Percentiles rank a stretch among this genome's conserved stretches.
phyloP scores from a whole-genome alignment of 345 rosid species.

The Triadica sebifera region DNA sequence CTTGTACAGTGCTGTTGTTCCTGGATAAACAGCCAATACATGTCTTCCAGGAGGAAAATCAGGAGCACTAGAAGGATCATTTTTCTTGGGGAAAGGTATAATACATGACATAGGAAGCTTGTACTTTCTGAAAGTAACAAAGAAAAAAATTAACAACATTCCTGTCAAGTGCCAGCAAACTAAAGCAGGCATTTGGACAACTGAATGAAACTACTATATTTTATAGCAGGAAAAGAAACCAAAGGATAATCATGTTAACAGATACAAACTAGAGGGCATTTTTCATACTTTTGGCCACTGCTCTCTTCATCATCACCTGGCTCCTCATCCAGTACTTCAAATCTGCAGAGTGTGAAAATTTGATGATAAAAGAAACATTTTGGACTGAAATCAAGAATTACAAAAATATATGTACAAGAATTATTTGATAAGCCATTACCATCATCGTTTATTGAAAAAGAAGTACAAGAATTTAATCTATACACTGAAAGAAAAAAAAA shows the following conservation, averaged over 20 bases:
- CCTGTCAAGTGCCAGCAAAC: not conserved
- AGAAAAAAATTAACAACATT: slow-evolving; percentile 11
- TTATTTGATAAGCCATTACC: not conserved
- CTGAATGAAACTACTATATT: not conserved
- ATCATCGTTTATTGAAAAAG: too few relatives aligned
- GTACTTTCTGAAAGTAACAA: slow-evolving; percentile 59
- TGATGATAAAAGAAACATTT: slow-evolving; percentile 5
- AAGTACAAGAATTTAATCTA: too few relatives aligned
- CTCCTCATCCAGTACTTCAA: slow-evolving; percentile 93
- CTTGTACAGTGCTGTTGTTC: slow-evolving; percentile 92
- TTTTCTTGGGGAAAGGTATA: slow-evolving; percentile 82
- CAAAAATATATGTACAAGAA: not conserved
- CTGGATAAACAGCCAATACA: slow-evolving; percentile 99
- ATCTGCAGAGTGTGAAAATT: slow-evolving; percentile 41
- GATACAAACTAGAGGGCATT: not conserved
- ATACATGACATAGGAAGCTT: slow-evolving; percentile 72
- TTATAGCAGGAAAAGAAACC: not conserved
- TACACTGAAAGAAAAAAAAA: too few relatives aligned
- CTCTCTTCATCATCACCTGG: slow-evolving; percentile 95
- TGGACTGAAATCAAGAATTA: not conserved
- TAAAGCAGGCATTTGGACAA: not conserved
- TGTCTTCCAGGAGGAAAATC: slow-evolving; percentile 69
- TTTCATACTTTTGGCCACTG: slow-evolving; percentile 63
- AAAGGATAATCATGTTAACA: not conserved
- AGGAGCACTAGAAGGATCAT: slow-evolving; percentile 51